Evolutionary conservation across 2,329 filamentous ascomycete species (phyloP), one percentile per base, ranked within the genome.

Genomic region (Aspergillus pseudoglaucus): DNA sequence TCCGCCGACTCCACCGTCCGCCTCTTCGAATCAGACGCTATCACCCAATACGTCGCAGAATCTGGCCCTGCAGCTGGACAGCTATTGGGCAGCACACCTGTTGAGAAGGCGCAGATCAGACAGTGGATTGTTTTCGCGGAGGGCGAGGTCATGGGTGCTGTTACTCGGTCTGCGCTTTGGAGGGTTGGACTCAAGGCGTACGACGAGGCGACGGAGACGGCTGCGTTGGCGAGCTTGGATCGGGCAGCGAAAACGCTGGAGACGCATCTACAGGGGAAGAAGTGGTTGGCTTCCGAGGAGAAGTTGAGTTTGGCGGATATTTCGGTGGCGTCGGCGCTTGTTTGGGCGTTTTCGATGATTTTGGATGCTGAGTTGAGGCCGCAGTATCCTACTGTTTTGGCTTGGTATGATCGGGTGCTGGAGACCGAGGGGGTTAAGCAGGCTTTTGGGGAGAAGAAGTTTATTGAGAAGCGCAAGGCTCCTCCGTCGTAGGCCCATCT

Each of bases 121-220:
- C 67, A 76, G 57, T 80, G 75, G 75, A 59, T 69, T n/a, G 62
- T 56, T 47, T 75, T 72, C 52, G 59, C 69, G 12, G 68, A 75
- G 51, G 57, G 54, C 39, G 62, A 64, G 49, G 27, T 58, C 40
- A 15, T 55, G n/a, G 51, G 49, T n/a, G 45, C 46, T 2, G 41
- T 63, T 15, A 49, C 49, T 1, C 45, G 49, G 27, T 38, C 64
- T 35, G 52, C 38, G 2, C 22, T 60, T 44, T 59, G 56, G 56
- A 53, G 60, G 3, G 1, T 63, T 8, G 53, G 53, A 10, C 1
- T 53, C 1, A 18, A n/a, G 6, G 32, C 53, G 27, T 63, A 54
- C 40, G 47, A 60, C 18, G 60, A 54, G 46, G 50, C 48, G 27
- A 44, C 38, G 7, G 59, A 63, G 57, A 52, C 33, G 15, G 18